These are phyloP conservation scores for Tilletia walkeri DNA, from an alignment of 1,284 basidiomycete species.

Conservation along the genomic window DNA sequence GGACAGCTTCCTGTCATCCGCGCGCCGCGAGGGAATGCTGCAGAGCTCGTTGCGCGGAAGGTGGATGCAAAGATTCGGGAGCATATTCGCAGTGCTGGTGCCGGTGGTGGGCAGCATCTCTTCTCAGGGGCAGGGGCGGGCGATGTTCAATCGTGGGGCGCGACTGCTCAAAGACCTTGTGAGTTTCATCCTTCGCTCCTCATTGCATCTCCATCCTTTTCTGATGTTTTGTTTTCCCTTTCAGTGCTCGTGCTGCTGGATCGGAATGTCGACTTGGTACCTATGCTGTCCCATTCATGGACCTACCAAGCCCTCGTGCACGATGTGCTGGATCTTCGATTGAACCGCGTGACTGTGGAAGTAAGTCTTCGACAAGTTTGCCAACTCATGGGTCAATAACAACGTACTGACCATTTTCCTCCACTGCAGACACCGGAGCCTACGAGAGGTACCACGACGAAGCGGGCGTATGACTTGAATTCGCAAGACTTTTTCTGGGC, in stretches of 20 bases:
- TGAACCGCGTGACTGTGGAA: conserved; percentile 85
- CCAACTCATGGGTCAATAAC: background rate
- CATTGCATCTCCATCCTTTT: background rate
- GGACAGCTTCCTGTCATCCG: conserved; percentile 93
- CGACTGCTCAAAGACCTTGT: conserved; percentile 26
- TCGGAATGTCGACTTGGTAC: conserved; percentile 89
- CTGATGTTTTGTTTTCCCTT: background rate
- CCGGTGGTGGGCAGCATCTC: conserved; percentile 40
- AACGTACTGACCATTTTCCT: background rate
- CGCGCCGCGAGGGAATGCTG: conserved; percentile 90
- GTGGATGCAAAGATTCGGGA: conserved; percentile 89
- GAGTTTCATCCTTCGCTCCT: background rate
- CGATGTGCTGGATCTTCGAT: conserved; percentile 93
- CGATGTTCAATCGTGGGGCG: conserved; percentile 60
- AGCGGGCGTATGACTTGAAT: conserved; percentile 78
- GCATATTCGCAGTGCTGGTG: conserved; percentile 72
- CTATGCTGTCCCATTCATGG: conserved; percentile 96
- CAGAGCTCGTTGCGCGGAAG: conserved; percentile 96
- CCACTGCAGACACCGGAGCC: conserved; percentile 21
- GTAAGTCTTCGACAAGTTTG: conserved; percentile 21
- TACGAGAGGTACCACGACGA: conserved; percentile 25
- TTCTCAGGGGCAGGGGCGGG: conserved; percentile 56
- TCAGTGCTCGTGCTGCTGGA: conserved; percentile 88
- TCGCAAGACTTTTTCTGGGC: conserved; percentile 99
- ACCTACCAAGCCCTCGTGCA: conserved; percentile 98